A percentile compares a stretch with the other conserved stretches of the same genome.
These are phyloP conservation scores for Pulveroboletus sp. DNA, from an alignment of 768 basidiomycete species.

Conservation along the genomic window DNA sequence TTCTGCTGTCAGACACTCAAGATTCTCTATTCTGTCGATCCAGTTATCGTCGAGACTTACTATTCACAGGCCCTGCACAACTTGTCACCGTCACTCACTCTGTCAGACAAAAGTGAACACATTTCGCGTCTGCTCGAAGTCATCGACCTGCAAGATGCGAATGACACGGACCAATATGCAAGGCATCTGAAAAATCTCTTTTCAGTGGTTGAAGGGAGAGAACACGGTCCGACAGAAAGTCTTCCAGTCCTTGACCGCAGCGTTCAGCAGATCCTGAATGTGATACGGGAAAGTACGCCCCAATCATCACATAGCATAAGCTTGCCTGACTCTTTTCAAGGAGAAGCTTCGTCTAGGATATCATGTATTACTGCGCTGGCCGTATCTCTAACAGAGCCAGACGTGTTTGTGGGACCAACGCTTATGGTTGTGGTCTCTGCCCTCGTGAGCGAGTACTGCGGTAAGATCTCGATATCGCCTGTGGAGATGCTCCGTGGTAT, in stretches of 20 bases:
- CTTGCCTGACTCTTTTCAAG: constrained; percentile 30
- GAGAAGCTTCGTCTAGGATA: constrained; percentile 36
- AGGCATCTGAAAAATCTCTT: constrained; percentile 41
- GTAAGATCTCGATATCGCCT: constrained; percentile 47
- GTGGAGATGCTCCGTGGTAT: constrained; percentile 44
- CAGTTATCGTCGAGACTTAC: constrained; percentile 51
- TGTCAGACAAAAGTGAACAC: constrained; percentile 39
- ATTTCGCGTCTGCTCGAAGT: constrained; percentile 52
- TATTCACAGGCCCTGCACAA: constrained; percentile 41
- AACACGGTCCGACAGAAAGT: constrained; percentile 24
- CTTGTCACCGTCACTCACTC: constrained; percentile 30
- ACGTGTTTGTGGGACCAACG: constrained; percentile 46
- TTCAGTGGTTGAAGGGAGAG: constrained; percentile 34
- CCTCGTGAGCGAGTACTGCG: constrained; percentile 57
- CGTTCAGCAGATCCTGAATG: constrained; percentile 51
- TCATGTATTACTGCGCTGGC: constrained; percentile 43
- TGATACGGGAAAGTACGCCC: constrained; percentile 46
- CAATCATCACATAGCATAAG: not conserved
- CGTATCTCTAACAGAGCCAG: constrained; percentile 39
- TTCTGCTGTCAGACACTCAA: constrained; percentile 47
- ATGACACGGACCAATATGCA: constrained; percentile 59
- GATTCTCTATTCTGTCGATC: constrained; percentile 55
- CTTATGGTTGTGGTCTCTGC: constrained; percentile 65
- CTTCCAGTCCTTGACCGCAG: constrained; percentile 48
- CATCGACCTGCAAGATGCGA: constrained; percentile 38